Base-by-base conservation (phyloP, 1,284 basidiomycete species). In the Tetrapyrgos nigripes region DNA sequence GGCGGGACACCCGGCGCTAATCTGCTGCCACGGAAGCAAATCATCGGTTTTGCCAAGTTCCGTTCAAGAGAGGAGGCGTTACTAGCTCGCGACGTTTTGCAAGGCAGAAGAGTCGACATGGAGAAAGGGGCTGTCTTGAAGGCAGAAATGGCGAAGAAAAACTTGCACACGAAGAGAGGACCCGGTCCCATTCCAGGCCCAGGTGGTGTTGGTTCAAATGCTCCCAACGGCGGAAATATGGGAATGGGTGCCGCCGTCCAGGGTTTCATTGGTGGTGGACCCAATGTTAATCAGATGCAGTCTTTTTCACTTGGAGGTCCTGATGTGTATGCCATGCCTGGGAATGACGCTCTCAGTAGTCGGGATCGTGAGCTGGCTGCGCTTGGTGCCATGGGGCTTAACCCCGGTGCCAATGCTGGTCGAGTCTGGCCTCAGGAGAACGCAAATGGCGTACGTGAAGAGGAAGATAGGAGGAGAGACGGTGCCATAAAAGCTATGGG, bases 131-230 rank as follows among this genome's bases (percentile, higher is more conserved):
- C 93, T 6, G 91, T 97, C 1, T 76, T 99, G 53, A 99, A 98
- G 75, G 97, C 97, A 17, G 97, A 99, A 78, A 98, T 99, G 94
- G 97, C 97, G 37, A 99, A 99, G 87, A 99, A 99, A 85, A 98
- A 99, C 70, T 75, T 99, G 47, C 97, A 99, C 72, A 97, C 95
- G 23, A 96, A 96, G 77, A 82, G 94, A 43, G 92, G 92, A 0
- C 88, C 92, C 24, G 91, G 91, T n/a, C 85, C 85, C 11, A 76
- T 80, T 58, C 65, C 74, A 51, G 64, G 72, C 59, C 68, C 68
- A 28, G 61, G 70, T 3, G 64, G 62, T 6, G 60, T 43, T 43
- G 64, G 67, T 24, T 60, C 55, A 26, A 68, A 68, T 27, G 57
- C 58, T 23, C 68, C 64, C 40, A 67, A 57, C 26, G 63, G 64